Evolutionary conservation across 345 rosid species (phyloP).

Genomic region (Angophora floribunda): DNA sequence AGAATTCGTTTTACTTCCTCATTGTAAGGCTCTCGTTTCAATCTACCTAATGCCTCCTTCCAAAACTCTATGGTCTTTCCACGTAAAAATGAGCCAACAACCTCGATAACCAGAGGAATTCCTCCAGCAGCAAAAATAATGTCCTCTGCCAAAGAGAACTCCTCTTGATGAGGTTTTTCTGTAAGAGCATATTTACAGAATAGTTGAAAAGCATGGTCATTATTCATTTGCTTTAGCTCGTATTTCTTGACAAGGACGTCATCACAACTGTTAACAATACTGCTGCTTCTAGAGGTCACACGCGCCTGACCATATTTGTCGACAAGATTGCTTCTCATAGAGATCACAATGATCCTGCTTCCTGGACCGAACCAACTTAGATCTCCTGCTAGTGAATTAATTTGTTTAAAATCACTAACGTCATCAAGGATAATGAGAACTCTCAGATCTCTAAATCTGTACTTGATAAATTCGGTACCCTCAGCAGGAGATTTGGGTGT

Average conservation of each 20-base stretch:
- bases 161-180: not conserved
- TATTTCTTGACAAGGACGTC: not conserved
- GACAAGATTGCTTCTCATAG: not conserved
- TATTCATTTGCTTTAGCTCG: not conserved
- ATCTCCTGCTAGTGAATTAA: not conserved
- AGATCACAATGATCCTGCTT: not conserved
- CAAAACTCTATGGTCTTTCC: not conserved
- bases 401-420: not conserved
- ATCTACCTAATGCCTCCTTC: not conserved
- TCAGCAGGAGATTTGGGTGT: not conserved
- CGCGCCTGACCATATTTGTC: not conserved
- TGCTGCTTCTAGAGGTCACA: no score
- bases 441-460: not conserved
- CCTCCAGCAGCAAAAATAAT: not conserved
- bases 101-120: not conserved
- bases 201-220: not conserved
- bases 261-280: no score
- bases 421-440: not conserved
- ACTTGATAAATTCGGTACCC: not conserved
- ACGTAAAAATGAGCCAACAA: not conserved
- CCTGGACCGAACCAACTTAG: not conserved
- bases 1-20: not conserved
- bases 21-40: not conserved
- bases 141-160: not conserved
- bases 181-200: not conserved